Conservation (phyloP, 106 monocot genomes). For the Iris macrosiphon region DNA sequence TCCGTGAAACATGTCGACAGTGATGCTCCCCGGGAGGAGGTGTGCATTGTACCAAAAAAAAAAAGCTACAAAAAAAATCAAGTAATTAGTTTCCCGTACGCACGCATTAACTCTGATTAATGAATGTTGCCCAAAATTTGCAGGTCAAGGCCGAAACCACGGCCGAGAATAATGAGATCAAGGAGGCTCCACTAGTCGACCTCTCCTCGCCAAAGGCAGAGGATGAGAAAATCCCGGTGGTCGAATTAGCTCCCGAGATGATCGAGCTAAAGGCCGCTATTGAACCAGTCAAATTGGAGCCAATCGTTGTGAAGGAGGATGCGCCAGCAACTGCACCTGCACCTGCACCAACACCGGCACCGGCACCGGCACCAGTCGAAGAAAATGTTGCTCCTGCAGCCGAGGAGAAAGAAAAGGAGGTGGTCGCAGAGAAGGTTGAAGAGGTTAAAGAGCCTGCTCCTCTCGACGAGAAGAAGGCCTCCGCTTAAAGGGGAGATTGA, state of each 20-base stretch:
- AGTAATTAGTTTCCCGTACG: too few relatives aligned
- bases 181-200: slow-evolving; percentile 25
- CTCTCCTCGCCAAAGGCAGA: slow-evolving; percentile 23
- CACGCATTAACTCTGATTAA: too few relatives aligned
- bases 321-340: not conserved
- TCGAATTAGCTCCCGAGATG: slow-evolving; percentile 12
- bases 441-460: not conserved
- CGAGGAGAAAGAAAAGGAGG: not conserved
- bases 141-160: too few relatives aligned
- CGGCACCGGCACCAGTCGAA: too few relatives aligned
- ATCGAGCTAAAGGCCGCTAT: slow-evolving; percentile 16
- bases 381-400: too few relatives aligned
- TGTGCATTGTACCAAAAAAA: too few relatives aligned
- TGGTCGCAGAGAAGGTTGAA: not conserved
- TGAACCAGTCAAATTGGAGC: not conserved
- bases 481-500: not conserved
- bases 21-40: slow-evolving; percentile 2
- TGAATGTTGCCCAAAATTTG: too few relatives aligned
- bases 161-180: too few relatives aligned
- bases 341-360: not conserved
- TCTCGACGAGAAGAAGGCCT: not conserved
- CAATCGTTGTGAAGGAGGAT: not conserved
- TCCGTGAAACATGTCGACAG: not conserved
- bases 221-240: slow-evolving; percentile 1
- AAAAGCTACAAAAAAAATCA: too few relatives aligned